Evolutionary conservation across 257 asterid genomes (phyloP).

Genomic region (Solanum paucissectum): DNA sequence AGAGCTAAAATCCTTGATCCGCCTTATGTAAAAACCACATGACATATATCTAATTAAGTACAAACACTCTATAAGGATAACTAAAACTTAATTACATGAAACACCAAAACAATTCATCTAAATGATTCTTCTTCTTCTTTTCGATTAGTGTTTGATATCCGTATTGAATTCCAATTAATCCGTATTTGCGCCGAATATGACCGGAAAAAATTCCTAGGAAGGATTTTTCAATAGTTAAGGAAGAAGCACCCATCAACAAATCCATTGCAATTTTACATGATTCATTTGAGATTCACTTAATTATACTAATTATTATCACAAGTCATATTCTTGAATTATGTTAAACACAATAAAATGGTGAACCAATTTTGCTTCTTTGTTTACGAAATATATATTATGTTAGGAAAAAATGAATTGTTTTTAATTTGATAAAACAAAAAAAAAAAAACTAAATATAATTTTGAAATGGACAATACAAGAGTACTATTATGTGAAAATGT

Average conservation of each 20-base stretch:
- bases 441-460: neutral
- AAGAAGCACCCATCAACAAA: neutral
- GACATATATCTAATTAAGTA: neutral
- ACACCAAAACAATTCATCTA: neutral
- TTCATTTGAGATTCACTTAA: neutral
- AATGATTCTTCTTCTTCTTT: neutral
- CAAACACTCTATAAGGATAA: too few relatives aligned
- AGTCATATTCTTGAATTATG: neutral
- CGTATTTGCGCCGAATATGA: neutral
- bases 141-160: rapidly evolving
- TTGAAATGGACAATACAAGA: neutral
- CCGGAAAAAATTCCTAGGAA: neutral
- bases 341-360: neutral
- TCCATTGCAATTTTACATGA: neutral
- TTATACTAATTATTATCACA: neutral
- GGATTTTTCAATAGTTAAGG: neutral
- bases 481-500: neutral
- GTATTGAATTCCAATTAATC: neutral
- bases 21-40: neutral
- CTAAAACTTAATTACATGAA: neutral
- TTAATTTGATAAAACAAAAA: neutral
- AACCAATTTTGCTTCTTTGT: neutral
- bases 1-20: neutral
- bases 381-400: neutral
- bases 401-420: neutral